A percentile compares a stretch with the other conserved stretches of the same genome.
Conservation (phyloP, 2,329 filamentous ascomycete genomes). For the Pseudogymnoascus pannorum region DNA sequence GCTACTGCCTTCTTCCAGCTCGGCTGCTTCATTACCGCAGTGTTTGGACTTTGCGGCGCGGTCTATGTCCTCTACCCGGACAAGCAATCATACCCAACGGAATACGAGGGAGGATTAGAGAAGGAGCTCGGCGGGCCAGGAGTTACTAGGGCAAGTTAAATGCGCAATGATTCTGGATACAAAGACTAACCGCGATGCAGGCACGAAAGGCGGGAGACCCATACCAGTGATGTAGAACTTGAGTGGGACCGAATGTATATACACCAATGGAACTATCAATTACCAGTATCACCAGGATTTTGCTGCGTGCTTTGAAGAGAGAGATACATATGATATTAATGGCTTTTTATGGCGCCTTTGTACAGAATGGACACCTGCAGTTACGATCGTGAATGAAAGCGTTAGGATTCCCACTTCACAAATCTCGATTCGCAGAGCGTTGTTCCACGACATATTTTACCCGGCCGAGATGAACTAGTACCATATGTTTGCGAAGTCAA, state of each 20-base stretch:
- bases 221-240: constrained; percentile 8
- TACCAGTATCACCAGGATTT: background rate
- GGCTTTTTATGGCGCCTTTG: background rate
- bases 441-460: background rate
- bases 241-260: constrained; percentile 12
- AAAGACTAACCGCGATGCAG: constrained; percentile 28
- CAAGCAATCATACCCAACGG: constrained; percentile 58
- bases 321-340: background rate
- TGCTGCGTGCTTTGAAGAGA: background rate
- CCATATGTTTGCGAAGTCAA: background rate
- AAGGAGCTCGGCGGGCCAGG: constrained; percentile 66
- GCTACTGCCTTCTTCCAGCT: constrained; percentile 63
- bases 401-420: background rate
- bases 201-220: constrained; percentile 37
- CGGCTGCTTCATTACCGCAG: constrained; percentile 55
- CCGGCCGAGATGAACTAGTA: background rate
- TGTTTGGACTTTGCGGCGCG: constrained; percentile 58
- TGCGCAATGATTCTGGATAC: constrained; percentile 14
- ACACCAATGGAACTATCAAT: constrained; percentile 10
- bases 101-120: constrained; percentile 66
- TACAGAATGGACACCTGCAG: background rate
- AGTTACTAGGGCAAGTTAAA: constrained; percentile 54
- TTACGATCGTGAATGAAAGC: background rate
- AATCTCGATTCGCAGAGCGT: background rate
- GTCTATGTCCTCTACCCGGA: constrained; percentile 68